Percentiles rank a stretch among this genome's conserved stretches.
phyloP scores from a whole-genome alignment of 2,329 filamentous ascomycete genomes.

The Ceratocystis papillata region DNA sequence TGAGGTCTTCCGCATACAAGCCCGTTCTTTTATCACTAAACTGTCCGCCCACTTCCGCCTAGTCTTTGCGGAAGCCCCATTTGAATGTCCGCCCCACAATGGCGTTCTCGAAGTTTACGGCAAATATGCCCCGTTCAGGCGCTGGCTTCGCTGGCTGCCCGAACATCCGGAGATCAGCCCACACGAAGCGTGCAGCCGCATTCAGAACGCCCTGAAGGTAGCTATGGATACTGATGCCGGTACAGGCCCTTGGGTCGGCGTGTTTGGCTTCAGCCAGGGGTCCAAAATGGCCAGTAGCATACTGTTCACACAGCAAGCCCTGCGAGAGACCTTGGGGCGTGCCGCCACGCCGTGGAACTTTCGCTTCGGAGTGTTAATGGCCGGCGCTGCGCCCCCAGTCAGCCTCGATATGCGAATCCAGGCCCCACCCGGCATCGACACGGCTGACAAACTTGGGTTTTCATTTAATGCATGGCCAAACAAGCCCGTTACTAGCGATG shows the following conservation, averaged over 20 bases:
- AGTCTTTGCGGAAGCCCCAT: slow-evolving; percentile 61
- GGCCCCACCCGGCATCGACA: slow-evolving; percentile 26
- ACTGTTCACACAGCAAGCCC: slow-evolving; percentile 51
- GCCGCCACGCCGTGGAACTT: slow-evolving; percentile 34
- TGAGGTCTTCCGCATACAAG: slow-evolving; percentile 57
- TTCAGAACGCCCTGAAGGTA: slow-evolving; percentile 33
- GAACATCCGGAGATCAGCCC: slow-evolving; percentile 46
- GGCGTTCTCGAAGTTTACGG: slow-evolving; percentile 56
- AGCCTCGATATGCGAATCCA: slow-evolving; percentile 35
- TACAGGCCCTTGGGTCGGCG: slow-evolving; percentile 47
- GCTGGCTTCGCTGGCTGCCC: slow-evolving; percentile 51
- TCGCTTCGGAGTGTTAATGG: slow-evolving; percentile 52
- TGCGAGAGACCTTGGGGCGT: slow-evolving; percentile 32
- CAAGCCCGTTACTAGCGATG: slow-evolving; percentile 7
- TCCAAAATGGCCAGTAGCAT: slow-evolving; percentile 51
- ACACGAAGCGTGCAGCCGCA: slow-evolving; percentile 33
- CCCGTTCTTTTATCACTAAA: slow-evolving; percentile 41
- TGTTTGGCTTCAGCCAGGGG: slow-evolving; percentile 58
- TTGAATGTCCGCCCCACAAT: slow-evolving; percentile 49
- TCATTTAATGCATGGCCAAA: slow-evolving; percentile 37
- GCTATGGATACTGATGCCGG: slow-evolving; percentile 47
- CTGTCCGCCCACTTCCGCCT: slow-evolving; percentile 54
- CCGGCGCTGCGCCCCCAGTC: slow-evolving; percentile 51
- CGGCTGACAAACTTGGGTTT: slow-evolving; percentile 29
- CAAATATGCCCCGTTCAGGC: slow-evolving; percentile 53